Base-by-base conservation (phyloP, 345 rosid genomes). In the Cardiospermum halicacabum region DNA sequence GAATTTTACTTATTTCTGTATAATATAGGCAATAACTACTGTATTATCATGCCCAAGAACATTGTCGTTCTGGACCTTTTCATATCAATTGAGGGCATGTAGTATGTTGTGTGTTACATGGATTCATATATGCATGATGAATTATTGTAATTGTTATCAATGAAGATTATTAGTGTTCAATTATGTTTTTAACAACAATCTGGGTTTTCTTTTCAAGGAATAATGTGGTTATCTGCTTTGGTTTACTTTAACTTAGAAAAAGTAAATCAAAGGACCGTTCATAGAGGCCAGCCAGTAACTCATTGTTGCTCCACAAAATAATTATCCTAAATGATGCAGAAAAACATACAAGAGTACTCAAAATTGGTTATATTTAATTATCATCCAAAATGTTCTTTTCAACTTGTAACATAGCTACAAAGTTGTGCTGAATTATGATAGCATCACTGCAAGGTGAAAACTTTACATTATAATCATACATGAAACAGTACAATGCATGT, bases 11-110 rank as follows among this genome's bases (percentile, higher is more conserved):
- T 37, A 27, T 56, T 53, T 58, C 30, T 55, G 47, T 69, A 65
- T 75, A 60, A 21, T 28, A 70, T 43, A 53, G 34, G 5, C 42
- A 53, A 53, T 21, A 42, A 50, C 21, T 25, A 18, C 2, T 27
- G 64, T 39, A 53, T n/a, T n/a, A n/a, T 37, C 55, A n/a, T 12
- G 11, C 43, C 39, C 39, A 31, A 31, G 26, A 30, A 21, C 39
- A 15, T 42, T 11, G 15, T 6, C 22, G 25, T 22, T 40, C 32
- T 40, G 43, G 22, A 73, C 36, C 18, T 15, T 26, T 56, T 22
- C 22, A 3, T 9, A 58, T 37, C 30, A 36, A 32, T 18, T 25
- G 16, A 22, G 24, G 4, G 11, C 11, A 8, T 64, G 59, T 39
- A 51, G 9, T 62, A 18, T 31, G 21, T 0, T 36, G 4, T 32